Percentiles rank a stretch among this genome's conserved stretches.
Evolutionary conservation across 306 rosid species (phyloP).

Genomic region (Begonia loranthoides): DNA sequence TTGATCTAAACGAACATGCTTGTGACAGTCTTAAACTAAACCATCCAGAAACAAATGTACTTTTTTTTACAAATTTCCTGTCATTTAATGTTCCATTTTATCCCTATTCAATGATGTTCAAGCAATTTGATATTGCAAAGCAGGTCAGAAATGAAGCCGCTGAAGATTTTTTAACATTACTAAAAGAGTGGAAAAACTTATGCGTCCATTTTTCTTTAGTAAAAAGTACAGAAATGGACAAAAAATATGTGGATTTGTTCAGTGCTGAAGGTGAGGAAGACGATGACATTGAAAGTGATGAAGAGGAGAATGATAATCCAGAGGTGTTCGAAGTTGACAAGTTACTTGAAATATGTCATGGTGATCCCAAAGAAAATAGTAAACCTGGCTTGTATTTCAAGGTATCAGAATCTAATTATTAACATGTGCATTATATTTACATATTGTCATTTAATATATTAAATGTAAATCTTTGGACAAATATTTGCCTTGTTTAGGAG

Average conservation of each 20-base stretch:
- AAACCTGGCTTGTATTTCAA: constrained; percentile 40
- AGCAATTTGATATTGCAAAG: neutral
- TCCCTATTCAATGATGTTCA: neutral
- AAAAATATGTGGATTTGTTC: constrained; percentile 23
- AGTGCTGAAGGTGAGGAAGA: constrained; percentile 10
- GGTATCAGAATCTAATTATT: constrained; percentile 18
- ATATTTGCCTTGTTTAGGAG: no score
- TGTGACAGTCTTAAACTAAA: constrained; percentile 46
- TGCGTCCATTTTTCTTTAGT: constrained; percentile 34
- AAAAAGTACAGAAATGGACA: constrained; percentile 20
- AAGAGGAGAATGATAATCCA: constrained; percentile 4
- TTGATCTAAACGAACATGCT: constrained; percentile 51
- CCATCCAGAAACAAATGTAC: constrained; percentile 69
- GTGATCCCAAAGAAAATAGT: constrained; percentile 29
- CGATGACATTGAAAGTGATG: constrained; percentile 17
- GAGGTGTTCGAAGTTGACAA: constrained; percentile 58
- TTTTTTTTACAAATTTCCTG: neutral
- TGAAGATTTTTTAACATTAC: constrained; percentile 39
- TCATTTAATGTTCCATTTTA: neutral
- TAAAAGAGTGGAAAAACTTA: constrained; percentile 54
- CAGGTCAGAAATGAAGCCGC: constrained; percentile 83
- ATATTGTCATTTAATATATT: neutral
- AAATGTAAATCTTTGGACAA: no score
- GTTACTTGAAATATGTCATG: constrained; percentile 34
- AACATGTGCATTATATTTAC: neutral